Evolutionary conservation across 1,284 basidiomycete genomes (phyloP).

Genomic region (Leucoagaricus sp.): DNA sequence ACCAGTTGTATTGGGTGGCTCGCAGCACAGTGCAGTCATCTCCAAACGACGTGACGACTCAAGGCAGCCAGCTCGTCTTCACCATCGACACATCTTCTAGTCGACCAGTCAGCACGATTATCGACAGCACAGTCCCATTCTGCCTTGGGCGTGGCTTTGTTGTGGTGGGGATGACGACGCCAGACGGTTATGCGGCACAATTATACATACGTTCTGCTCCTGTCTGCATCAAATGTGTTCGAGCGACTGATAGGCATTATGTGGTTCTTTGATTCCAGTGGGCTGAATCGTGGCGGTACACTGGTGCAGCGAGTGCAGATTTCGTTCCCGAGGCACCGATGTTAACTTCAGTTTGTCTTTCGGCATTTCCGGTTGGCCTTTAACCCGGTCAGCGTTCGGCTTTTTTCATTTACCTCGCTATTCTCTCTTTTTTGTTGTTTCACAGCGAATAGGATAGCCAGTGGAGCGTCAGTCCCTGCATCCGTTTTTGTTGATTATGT

Average conservation of each 20-base stretch:
- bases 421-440: too few species aligned
- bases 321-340: conserved; percentile 3
- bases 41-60: conserved; percentile 2
- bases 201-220: conserved; percentile 6
- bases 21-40: neutral
- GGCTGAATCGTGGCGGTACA: conserved; percentile 9
- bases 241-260: neutral
- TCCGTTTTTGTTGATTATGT: conserved; percentile 4
- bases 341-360: conserved; percentile 1
- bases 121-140: conserved; percentile 4
- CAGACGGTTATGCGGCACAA: neutral
- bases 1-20: conserved; percentile 8
- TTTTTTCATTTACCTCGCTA: neutral
- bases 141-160: conserved; percentile 11
- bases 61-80: conserved; percentile 2
- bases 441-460: conserved; percentile 4
- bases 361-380: conserved; percentile 11
- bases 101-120: conserved; percentile 3
- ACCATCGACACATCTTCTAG: neutral
- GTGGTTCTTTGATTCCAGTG: neutral
- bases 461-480: neutral
- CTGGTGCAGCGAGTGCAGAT: neutral
- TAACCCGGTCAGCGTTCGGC: too few species aligned
- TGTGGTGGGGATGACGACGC: conserved; percentile 1
- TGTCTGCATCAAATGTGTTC: too few species aligned